Percentiles rank a stretch among this genome's conserved stretches.
Evolutionary conservation across 2,329 filamentous ascomycete species (phyloP).

Genomic region (Sporothrix variecibatus): DNA sequence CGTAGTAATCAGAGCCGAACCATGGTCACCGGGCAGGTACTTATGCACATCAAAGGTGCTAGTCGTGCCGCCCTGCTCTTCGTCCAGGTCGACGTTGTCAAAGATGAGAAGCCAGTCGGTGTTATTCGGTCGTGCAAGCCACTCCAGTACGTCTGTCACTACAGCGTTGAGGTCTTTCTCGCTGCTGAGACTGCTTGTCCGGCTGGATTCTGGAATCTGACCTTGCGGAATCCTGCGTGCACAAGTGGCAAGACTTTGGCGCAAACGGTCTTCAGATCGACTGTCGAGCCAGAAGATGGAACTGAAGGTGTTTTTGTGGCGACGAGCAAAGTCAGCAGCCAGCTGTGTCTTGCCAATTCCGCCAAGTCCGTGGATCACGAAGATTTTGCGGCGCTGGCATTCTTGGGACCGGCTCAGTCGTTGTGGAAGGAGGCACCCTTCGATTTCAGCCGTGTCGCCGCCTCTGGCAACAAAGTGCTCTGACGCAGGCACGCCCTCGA

Average conservation of each 20-base stretch:
- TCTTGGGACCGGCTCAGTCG: constrained; percentile 4
- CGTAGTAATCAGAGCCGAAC: constrained; percentile 35
- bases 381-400: constrained; percentile 20
- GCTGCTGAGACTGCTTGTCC: no score
- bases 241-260: constrained; percentile 35
- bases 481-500: no score
- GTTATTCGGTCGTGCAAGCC: constrained; percentile 36
- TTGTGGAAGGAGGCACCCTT: constrained; percentile 30
- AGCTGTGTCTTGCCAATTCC: constrained; percentile 32
- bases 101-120: constrained; percentile 39
- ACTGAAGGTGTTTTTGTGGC: constrained; percentile 33
- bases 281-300: constrained; percentile 40
- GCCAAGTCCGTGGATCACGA: constrained; percentile 31
- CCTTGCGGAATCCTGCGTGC: constrained; percentile 32
- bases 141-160: constrained; percentile 33
- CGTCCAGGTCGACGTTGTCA: constrained; percentile 40
- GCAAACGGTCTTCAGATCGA: constrained; percentile 36
- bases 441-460: constrained; percentile 24
- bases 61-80: no score
- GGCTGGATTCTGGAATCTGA: constrained; percentile 26
- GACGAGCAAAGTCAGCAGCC: constrained; percentile 31
- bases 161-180: no score
- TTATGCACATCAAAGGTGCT: constrained; percentile 29
- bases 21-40: constrained; percentile 36
- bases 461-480: no score